phyloP scores from a whole-genome alignment of 2,329 filamentous ascomycete genomes.

The Pseudogymnoascus pannorum region DNA sequence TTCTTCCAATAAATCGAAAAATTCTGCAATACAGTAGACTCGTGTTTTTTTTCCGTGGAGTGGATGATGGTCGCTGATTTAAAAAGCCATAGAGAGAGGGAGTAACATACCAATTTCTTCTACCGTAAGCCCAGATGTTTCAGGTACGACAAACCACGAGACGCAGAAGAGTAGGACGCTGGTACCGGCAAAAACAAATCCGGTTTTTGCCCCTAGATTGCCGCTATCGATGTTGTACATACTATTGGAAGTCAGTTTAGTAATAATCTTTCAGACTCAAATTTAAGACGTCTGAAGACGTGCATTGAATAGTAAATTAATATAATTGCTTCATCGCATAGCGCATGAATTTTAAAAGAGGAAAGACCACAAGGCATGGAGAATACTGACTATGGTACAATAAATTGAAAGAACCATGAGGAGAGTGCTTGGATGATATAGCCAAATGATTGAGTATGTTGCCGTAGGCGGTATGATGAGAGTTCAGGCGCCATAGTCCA shows the following conservation, averaged over 20 bases:
- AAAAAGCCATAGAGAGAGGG: background rate
- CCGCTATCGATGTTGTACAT: slow-evolving; percentile 38
- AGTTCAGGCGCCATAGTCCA: slow-evolving; percentile 20
- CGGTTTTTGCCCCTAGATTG: slow-evolving; percentile 36
- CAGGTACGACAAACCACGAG: slow-evolving; percentile 42
- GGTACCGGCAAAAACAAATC: slow-evolving; percentile 34
- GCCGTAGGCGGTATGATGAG: slow-evolving; percentile 18
- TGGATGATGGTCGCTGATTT: background rate
- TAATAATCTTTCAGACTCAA: background rate
- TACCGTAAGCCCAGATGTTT: slow-evolving; percentile 43
- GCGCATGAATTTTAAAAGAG: slow-evolving; percentile 39
- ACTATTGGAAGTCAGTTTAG: background rate
- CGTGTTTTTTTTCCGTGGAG: background rate
- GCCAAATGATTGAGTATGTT: slow-evolving; percentile 18
- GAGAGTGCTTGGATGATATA: slow-evolving; percentile 18
- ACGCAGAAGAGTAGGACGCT: slow-evolving; percentile 31
- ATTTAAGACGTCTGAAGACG: background rate
- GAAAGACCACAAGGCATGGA: slow-evolving; percentile 27
- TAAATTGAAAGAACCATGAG: slow-evolving; percentile 27
- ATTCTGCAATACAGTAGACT: background rate
- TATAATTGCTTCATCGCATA: slow-evolving; percentile 26
- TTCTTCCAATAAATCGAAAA: background rate
- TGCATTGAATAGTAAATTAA: background rate
- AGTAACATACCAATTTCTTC: slow-evolving; percentile 38
- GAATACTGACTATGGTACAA: slow-evolving; percentile 22